phyloP scores from a whole-genome alignment of 2,329 filamentous ascomycete species.

The Moelleriella libera region DNA sequence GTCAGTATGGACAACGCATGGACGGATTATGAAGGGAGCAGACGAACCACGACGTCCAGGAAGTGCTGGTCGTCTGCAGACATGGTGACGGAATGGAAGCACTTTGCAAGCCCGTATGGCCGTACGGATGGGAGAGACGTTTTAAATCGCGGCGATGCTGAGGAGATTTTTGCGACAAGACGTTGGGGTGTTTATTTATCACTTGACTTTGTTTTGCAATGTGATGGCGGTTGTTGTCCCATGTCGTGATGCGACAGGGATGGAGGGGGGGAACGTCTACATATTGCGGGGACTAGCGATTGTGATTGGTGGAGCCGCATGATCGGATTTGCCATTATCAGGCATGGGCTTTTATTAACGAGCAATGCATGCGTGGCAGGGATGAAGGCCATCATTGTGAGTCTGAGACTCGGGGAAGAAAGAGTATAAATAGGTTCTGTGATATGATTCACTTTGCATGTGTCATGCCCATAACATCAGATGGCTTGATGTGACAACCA shows the following conservation, averaged over 20 bases:
- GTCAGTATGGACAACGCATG: neutral
- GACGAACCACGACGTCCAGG: slow-evolving; percentile 52
- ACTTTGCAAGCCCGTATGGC: neutral
- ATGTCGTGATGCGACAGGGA: neutral
- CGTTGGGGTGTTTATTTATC: neutral
- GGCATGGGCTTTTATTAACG: neutral
- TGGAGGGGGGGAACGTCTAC: neutral
- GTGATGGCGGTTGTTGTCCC: neutral
- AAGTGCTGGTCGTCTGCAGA: slow-evolving; percentile 69
- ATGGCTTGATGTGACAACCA: no score
- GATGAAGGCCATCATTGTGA: no score
- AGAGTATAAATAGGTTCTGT: no score
- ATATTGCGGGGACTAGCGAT: neutral
- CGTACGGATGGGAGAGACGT: neutral
- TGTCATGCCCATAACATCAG: no score
- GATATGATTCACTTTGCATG: no score
- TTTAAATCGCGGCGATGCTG: neutral
- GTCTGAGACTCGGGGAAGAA: no score
- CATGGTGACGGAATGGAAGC: slow-evolving; percentile 34
- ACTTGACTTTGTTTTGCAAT: no score
- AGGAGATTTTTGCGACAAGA: neutral
- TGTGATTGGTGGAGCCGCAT: neutral
- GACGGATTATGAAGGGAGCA: neutral
- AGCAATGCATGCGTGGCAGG: no score
- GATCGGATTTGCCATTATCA: neutral